Evolutionary conservation across 2,329 filamentous ascomycete species (phyloP).

Genomic region (Stachybotrys echinatus): DNA sequence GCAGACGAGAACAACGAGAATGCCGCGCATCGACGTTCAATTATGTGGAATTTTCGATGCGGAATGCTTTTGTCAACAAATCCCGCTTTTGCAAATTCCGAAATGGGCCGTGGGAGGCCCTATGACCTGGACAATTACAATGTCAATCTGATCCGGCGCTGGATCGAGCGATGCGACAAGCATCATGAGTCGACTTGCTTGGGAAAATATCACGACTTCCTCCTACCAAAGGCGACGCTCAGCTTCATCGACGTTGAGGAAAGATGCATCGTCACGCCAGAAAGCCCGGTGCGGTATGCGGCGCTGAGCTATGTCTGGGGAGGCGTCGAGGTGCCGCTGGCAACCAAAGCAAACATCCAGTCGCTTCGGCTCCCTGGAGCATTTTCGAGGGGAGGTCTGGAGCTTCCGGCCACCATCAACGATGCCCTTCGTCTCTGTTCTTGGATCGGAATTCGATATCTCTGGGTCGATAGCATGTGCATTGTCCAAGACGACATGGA

Average conservation of each 20-base stretch:
- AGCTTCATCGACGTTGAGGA: conserved; percentile 6
- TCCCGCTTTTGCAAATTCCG: background rate
- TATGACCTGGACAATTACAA: conserved; percentile 4
- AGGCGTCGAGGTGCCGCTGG: background rate
- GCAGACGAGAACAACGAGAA: background rate
- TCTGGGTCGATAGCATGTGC: conserved; percentile 9
- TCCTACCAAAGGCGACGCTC: conserved; percentile 1
- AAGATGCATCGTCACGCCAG: conserved; percentile 4
- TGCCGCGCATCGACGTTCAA: background rate
- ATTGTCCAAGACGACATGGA: conserved; percentile 4
- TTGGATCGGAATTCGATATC: conserved; percentile 5
- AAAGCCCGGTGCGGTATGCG: conserved; percentile 3
- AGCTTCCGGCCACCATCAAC: conserved; percentile 5
- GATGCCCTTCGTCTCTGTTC: conserved; percentile 5
- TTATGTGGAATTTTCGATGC: background rate
- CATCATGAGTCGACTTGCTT: conserved; percentile 2
- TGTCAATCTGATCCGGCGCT: conserved; percentile 1
- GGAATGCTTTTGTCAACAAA: conserved; percentile 2
- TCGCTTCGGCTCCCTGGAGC: conserved; percentile 2
- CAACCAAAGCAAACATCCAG: conserved; percentile 1
- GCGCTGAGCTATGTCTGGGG: conserved; percentile 8
- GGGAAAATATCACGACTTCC: background rate
- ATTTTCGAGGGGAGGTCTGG: background rate
- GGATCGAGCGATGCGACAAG: conserved; percentile 6
- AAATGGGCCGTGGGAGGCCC: conserved; percentile 1